Conservation (phyloP, 495 filamentous ascomycete species). For the Podospora anserina region DNA sequence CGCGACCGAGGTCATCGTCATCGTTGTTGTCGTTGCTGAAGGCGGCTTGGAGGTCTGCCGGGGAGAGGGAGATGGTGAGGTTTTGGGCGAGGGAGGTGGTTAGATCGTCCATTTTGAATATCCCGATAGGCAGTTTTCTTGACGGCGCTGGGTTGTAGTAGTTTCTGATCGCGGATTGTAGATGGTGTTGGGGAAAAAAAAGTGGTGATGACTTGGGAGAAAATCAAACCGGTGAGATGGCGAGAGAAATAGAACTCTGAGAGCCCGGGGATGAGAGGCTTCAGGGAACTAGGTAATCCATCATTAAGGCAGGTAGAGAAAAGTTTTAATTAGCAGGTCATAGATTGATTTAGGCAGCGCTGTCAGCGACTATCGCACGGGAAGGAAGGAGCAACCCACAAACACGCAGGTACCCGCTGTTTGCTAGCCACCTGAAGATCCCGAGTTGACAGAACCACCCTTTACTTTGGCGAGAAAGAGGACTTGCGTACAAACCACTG, state of each 20-base stretch:
- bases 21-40: not conserved
- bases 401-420: not conserved
- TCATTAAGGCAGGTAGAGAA: not conserved
- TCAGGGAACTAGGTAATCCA: not conserved
- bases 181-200: not conserved
- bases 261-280: not conserved
- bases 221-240: not conserved
- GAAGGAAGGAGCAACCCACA: not conserved
- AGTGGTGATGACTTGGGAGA: not conserved
- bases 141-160: not conserved
- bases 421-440: not conserved
- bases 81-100: not conserved
- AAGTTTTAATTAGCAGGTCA: not conserved
- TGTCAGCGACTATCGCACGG: not conserved
- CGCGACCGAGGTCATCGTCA: constrained; percentile 9
- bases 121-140: not conserved
- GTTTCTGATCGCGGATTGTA: not conserved
- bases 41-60: not conserved
- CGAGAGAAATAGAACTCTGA: not conserved
- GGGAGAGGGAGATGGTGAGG: not conserved
- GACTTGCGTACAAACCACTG: not conserved
- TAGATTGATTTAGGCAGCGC: not conserved
- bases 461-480: no score
- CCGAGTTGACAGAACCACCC: no score
- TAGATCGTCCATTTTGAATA: not conserved